phyloP scores from a whole-genome alignment of 305 asterid genomes.

The Withania somnifera region DNA sequence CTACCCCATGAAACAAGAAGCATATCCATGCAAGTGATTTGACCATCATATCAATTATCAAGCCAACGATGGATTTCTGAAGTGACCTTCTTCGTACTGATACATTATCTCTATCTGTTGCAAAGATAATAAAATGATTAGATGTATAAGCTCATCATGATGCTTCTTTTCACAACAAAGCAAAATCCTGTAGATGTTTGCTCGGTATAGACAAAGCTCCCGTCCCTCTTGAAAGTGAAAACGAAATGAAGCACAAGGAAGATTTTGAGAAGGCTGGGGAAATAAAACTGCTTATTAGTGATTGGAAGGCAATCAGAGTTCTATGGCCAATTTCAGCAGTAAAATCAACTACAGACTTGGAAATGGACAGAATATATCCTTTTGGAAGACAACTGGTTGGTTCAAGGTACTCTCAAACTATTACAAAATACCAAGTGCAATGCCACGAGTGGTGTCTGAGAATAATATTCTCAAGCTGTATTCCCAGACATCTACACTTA shows the following conservation, averaged over 20 bases:
- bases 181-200: neutral
- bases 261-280: neutral
- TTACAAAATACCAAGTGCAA: too few species aligned
- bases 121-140: conserved; percentile 8
- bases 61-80: conserved; percentile 24
- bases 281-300: neutral
- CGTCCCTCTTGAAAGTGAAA: neutral
- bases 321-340: neutral
- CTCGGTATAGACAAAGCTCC: neutral
- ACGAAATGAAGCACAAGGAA: neutral
- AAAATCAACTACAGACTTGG: neutral
- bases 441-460: too few species aligned
- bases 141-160: neutral
- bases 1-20: conserved; percentile 28
- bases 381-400: neutral
- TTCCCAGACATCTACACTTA: neutral
- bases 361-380: neutral
- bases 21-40: conserved; percentile 44
- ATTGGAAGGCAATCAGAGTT: neutral
- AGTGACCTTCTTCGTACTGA: conserved; percentile 22
- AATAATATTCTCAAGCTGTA: too few species aligned
- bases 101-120: conserved; percentile 27
- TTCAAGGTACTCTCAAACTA: neutral
- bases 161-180: neutral
- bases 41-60: conserved; percentile 25